Evolutionary conservation across 352 stramenopile species (phyloP).

Genomic region (Globisporangium alternatum): DNA sequence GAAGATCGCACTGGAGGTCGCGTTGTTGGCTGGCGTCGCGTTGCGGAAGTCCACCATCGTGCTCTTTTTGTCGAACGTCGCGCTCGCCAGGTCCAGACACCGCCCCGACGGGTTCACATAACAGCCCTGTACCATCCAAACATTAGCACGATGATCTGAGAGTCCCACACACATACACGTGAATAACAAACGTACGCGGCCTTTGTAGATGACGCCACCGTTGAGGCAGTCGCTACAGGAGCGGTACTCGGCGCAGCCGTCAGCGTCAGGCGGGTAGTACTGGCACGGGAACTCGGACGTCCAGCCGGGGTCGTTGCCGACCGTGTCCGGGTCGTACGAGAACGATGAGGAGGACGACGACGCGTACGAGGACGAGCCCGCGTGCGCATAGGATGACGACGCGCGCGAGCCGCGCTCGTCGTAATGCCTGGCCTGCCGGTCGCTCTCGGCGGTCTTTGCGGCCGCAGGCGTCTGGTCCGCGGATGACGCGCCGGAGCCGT

Average conservation of each 20-base stretch:
- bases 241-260: slow-evolving; percentile 35
- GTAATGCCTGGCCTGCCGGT: neutral
- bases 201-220: slow-evolving; percentile 19
- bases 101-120: slow-evolving; percentile 17
- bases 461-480: neutral
- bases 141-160: neutral
- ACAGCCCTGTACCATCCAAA: slow-evolving; percentile 10
- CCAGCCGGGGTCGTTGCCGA: slow-evolving; percentile 20
- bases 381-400: slow-evolving; percentile 8
- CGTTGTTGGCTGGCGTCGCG: slow-evolving; percentile 11
- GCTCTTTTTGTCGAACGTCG: slow-evolving; percentile 13
- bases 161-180: slow-evolving; percentile 13
- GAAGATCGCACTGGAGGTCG: slow-evolving; percentile 13
- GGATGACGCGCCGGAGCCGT: slow-evolving; percentile 4
- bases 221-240: slow-evolving; percentile 58
- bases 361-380: slow-evolving; percentile 12
- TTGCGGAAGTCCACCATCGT: slow-evolving; percentile 29
- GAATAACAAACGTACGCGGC: slow-evolving; percentile 13
- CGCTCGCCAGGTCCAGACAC: slow-evolving; percentile 11
- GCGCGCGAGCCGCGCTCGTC: slow-evolving; percentile 4
- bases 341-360: slow-evolving; percentile 16
- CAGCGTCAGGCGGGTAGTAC: slow-evolving; percentile 40
- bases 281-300: slow-evolving; percentile 25
- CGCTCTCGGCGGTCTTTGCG: neutral
- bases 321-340: slow-evolving; percentile 18